Evolutionary conservation across 495 filamentous ascomycete genomes (phyloP), one percentile per base, ranked within the genome.

Genomic region (Corynascus novoguineensis): DNA sequence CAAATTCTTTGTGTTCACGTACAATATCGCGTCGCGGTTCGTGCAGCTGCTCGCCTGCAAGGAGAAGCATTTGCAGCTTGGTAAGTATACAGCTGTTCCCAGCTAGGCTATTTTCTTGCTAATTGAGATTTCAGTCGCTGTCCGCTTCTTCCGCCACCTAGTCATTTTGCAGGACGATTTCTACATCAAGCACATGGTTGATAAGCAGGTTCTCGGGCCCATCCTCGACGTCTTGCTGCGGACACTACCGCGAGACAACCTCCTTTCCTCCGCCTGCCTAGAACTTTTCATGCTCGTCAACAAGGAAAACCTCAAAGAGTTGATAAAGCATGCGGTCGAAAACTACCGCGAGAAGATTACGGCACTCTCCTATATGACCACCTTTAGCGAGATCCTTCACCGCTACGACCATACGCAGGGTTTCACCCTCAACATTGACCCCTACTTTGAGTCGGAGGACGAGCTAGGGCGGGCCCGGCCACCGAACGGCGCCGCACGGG

Each of bases 241-340:
- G 62, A 95, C 93, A 3, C 92, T 97, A 84, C 90, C 90, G 1
- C 85, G 89, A n/a, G 91, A 98, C 69, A 98, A 97, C 65, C 78
- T 97, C 4, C 81, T 98, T 31, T 93, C 93, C 65, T 96, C 92
- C 14, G 92, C 92, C n/a, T 96, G 90, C 71, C 78, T 97, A 14
- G 93, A 98, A 66, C 82, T 98, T 32, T 98, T 98, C 60, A 90
- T 92, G 61, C 90, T 86, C 61, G 90, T 98, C 61, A 90, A 85
- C 67, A 84, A 85, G 64, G 89, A 95, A 68, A 87, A 86, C 60
- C 80, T 92, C 61, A 93, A 90, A 66, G 80, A 85, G 6, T 74
- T 96, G 35, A 86, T 96, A 49, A 78, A 83, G 44, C 90, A 98
- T 64, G 71, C 97, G 34, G 90, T 95, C 27, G 89, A 95, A 62